Conservation (phyloP, 371 early-diverging fungal genomes). For the Nematocida homosporus region DNA sequence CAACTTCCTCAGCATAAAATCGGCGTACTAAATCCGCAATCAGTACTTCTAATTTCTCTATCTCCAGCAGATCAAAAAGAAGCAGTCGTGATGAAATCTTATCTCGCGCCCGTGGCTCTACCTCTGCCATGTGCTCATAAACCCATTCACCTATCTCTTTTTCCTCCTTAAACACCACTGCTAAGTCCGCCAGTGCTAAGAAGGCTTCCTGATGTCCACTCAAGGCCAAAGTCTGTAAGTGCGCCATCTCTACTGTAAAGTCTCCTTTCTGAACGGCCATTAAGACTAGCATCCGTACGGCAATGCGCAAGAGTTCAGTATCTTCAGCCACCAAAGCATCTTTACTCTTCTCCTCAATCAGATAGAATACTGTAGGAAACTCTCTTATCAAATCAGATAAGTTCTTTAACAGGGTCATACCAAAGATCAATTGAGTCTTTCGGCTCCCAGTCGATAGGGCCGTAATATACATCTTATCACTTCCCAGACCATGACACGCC, state of each 20-base stretch:
- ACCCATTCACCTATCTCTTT: neutral
- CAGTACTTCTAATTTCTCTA: conserved; percentile 12
- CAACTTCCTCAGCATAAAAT: conserved; percentile 29
- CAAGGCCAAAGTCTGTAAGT: neutral
- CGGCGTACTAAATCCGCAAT: conserved; percentile 2
- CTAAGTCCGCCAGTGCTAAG: conserved; percentile 21
- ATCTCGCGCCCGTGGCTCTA: neutral
- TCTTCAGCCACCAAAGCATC: neutral
- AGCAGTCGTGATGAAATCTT: conserved; percentile 6
- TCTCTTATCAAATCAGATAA: neutral
- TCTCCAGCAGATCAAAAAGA: conserved; percentile 24
- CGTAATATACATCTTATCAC: conserved; percentile 7
- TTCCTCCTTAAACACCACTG: conserved; percentile 20
- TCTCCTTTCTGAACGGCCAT: conserved; percentile 8
- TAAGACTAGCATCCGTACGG: conserved; percentile 4
- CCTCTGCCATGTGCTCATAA: neutral
- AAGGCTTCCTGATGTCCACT: conserved; percentile 6
- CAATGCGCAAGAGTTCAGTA: neutral
- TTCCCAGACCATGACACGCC: conserved; percentile 19
- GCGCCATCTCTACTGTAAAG: neutral
- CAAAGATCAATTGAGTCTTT: conserved; percentile 21
- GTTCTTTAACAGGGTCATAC: conserved; percentile 12
- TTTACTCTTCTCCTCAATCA: conserved; percentile 6
- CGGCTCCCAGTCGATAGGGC: conserved; percentile 10
- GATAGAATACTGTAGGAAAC: conserved; percentile 2